Base-by-base conservation (phyloP, 345 rosid genomes). In the Populus nigra region DNA sequence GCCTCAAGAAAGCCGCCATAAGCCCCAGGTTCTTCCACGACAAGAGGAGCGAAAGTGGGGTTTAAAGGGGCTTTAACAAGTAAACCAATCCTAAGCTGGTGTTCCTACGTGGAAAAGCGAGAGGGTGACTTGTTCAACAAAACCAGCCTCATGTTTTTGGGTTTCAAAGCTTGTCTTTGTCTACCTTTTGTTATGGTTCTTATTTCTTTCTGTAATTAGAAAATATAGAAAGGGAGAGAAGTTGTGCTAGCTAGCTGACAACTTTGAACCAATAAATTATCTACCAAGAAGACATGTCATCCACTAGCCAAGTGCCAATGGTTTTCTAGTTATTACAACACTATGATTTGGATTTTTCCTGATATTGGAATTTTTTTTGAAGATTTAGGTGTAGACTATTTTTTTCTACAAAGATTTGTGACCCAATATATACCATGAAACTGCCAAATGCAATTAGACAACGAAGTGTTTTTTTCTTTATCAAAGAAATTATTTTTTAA, bases 81-180 rank as follows among this genome's bases (percentile, higher is more conserved):
- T 27, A 27, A 27, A 27, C 27, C 27, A 27, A 27, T 27, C 27
- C 27, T 27, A 33, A 33, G 36, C 11, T 3, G 69, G n/a, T 7
- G 29, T n/a, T 73, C 67, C 33, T 29, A 53, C 17, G 55, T 53
- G 81, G 27, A 27, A 50, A 29, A 38, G 23, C 20, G 0, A 22
- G 73, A 57, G 33, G 39, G 81, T 31, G 74, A 74, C 74, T 17
- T 57, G n/a, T 61, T 61, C 70, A 69, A 25, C 78, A 61, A 59
- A 57, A 23, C 74, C 70, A 33, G 23, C 63, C 70, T 41, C 45
- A 25, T 1, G 47, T 77, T 45, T 65, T 41, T 41, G n/a, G n/a
- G 23, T 53, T 53, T 53, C 59, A 53, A 50, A 50, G 22, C 22
- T 17, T 50, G 59, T 50, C 59, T 2, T 1, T 1, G 57, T 0